Conservation (phyloP, 768 basidiomycete genomes). For the Hydnomerulius pinastri region DNA sequence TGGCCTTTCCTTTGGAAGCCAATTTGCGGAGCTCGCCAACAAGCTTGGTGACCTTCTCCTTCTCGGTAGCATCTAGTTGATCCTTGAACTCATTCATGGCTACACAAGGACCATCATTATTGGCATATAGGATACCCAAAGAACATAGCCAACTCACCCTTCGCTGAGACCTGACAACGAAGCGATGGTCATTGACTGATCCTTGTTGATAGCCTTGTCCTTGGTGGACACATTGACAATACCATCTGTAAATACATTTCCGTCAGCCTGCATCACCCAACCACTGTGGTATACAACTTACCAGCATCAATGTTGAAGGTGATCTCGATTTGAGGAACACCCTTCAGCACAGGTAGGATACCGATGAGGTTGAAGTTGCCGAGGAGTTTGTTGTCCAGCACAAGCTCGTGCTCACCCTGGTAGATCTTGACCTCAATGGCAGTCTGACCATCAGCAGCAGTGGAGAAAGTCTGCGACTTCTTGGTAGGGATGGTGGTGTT, state of each 20-base stretch:
- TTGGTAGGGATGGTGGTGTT: constrained; percentile 99
- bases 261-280: constrained; percentile 3
- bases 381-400: constrained; percentile 96
- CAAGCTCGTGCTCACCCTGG: constrained; percentile 99
- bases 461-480: constrained; percentile 99
- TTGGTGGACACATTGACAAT: constrained; percentile 98
- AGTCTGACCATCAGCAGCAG: constrained; percentile 98
- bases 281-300: constrained; percentile 27
- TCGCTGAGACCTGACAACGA: constrained; percentile 96
- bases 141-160: constrained; percentile 52
- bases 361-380: constrained; percentile 99
- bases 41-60: constrained; percentile 90
- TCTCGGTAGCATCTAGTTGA: constrained; percentile 88
- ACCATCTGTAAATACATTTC: constrained; percentile 61
- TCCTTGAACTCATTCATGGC: constrained; percentile 99
- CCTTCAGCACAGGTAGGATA: constrained; percentile 82
- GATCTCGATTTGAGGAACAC: constrained; percentile 78
- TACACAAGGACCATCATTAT: constrained; percentile 31
- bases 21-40: constrained; percentile 86
- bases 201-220: constrained; percentile 89
- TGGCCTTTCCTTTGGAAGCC: constrained; percentile 85
- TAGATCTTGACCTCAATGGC: constrained; percentile 99
- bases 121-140: background rate
- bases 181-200: constrained; percentile 96
- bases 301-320: constrained; percentile 98